Evolutionary conservation across 225 moss, liverwort and hornwort genomes (phyloP), one percentile per base, ranked within the genome.

Genomic region (Rhytidiadelphus loreus): DNA sequence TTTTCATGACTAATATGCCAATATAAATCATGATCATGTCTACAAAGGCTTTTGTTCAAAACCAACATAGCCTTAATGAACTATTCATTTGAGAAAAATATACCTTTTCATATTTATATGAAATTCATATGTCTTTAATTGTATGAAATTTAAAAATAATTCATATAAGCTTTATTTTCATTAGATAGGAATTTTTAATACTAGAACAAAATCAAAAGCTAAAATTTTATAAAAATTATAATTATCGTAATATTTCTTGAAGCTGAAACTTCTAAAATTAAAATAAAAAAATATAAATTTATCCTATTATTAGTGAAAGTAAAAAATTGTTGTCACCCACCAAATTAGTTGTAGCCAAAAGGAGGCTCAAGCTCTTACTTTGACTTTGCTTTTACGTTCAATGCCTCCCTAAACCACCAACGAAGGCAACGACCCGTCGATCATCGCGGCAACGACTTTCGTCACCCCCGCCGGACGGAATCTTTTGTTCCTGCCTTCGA

Each of bases 41-140:
- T 30, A 30, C 7, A 74, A 74, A 48, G 46, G 19, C 32, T 6
- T 30, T 11, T 24, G 9, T 28, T 44, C 2, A 26, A 9, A 9
- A 71, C 15, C 8, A 43, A 43, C 0, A 1, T 41, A 71, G 3
- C 3, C 15, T 44, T 26, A 16, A 71, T 0, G 0, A 71, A 16
- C 5, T 26, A 28, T 71, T 71, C 44, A 71, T 28, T 16, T 5
- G 1, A 2, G 0, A 5, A 41, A 24, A 26, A 26, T 0, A 26
- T 0, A 43, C 5, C 7, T 41, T 43, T 3, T 43, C 5, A 70
- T 70, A 3, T 70, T 41, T 33, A 2, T 21, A 32, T 32, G 4
- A 75, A 32, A 48, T 12, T 50, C 12, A 32, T 8, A 33, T 20
- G 5, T 33, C 11, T 1, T 6, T 73, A 4, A 46, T 30, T 17